Conservation (phyloP, 495 filamentous ascomycete genomes). For the Neurospora terricola region DNA sequence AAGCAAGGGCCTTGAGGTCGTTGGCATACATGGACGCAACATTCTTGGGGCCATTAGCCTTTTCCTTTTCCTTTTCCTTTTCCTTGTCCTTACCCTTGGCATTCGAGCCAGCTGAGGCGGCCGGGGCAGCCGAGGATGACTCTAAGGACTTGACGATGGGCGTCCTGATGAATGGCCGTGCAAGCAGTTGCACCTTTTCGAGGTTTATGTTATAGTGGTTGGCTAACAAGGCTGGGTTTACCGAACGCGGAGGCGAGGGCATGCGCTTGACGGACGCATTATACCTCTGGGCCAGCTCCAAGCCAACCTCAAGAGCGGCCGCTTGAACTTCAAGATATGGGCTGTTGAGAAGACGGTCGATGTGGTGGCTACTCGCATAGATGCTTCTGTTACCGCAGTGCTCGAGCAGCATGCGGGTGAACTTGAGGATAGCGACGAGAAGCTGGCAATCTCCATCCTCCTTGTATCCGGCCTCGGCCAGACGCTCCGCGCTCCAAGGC, state of each 20-base stretch:
- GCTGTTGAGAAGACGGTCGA: slow-evolving; percentile 80
- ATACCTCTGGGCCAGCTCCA: slow-evolving; percentile 84
- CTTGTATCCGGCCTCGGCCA: slow-evolving; percentile 50
- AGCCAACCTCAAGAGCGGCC: slow-evolving; percentile 61
- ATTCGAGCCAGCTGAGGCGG: slow-evolving; percentile 21
- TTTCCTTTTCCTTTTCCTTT: slow-evolving; percentile 67
- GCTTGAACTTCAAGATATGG: slow-evolving; percentile 70
- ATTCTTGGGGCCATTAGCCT: slow-evolving; percentile 31
- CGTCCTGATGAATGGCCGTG: slow-evolving; percentile 72
- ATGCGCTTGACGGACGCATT: slow-evolving; percentile 73
- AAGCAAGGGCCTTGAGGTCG: slow-evolving; percentile 63
- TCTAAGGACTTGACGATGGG: slow-evolving; percentile 21
- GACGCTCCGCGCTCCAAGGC: slow-evolving; percentile 34
- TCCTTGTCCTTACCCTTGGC: neutral
- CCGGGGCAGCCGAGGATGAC: slow-evolving; percentile 1
- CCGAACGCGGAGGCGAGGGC: slow-evolving; percentile 42
- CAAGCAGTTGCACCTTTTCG: slow-evolving; percentile 73
- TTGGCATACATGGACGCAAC: slow-evolving; percentile 56
- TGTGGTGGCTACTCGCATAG: slow-evolving; percentile 78
- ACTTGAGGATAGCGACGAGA: slow-evolving; percentile 67
- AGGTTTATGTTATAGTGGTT: slow-evolving; percentile 93
- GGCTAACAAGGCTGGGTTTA: slow-evolving; percentile 63
- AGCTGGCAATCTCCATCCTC: slow-evolving; percentile 70
- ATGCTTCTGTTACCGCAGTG: slow-evolving; percentile 96
- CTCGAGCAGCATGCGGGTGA: slow-evolving; percentile 78